Conservation (phyloP, 2,329 filamentous ascomycete species). For the Alternaria novae-zelandiae region DNA sequence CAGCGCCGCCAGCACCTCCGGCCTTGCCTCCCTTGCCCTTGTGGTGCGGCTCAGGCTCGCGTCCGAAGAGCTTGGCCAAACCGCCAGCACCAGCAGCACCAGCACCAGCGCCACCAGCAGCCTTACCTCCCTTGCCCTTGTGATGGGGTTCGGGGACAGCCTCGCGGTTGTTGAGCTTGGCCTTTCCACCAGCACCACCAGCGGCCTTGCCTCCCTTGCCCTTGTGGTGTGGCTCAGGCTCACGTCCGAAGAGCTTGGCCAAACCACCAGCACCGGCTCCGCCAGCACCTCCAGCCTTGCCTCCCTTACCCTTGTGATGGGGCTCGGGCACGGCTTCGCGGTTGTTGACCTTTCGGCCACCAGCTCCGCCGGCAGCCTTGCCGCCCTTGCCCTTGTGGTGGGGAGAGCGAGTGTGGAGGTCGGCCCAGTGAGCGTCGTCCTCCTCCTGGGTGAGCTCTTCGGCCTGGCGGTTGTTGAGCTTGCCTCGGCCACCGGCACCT, state of each 20-base stretch:
- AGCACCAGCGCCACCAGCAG: neutral
- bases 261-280: neutral
- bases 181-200: neutral
- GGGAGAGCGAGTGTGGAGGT: neutral
- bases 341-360: neutral
- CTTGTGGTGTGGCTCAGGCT: constrained; percentile 5
- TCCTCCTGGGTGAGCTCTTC: neutral
- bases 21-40: constrained; percentile 14
- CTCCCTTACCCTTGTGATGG: constrained; percentile 20
- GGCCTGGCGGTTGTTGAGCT: neutral
- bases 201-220: constrained; percentile 11
- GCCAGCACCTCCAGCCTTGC: neutral
- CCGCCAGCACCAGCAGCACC: neutral
- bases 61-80: neutral
- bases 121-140: constrained; percentile 20
- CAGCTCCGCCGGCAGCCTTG: neutral
- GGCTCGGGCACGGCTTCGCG: constrained; percentile 3
- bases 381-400: constrained; percentile 16
- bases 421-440: constrained; percentile 1
- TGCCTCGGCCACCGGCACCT: neutral
- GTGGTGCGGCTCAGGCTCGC: neutral
- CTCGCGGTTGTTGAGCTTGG: neutral
- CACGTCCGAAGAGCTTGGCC: neutral
- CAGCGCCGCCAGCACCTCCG: neutral
- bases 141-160: constrained; percentile 10